Evolutionary conservation across 352 stramenopile species (phyloP).

Genomic region (Globisporangium ultimum): DNA sequence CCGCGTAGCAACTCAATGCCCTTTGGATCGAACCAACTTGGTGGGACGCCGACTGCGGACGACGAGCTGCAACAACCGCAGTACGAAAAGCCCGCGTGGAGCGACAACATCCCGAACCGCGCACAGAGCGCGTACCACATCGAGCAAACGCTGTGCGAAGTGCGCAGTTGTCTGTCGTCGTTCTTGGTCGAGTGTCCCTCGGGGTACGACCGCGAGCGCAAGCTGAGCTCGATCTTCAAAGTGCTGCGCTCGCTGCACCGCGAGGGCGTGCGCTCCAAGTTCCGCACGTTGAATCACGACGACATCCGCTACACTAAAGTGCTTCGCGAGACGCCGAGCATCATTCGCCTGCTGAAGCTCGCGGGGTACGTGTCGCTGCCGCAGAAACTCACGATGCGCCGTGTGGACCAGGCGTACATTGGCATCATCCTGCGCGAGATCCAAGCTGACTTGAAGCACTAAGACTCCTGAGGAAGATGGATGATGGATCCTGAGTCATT

Average conservation of each 20-base stretch:
- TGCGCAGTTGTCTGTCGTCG: constrained; percentile 50
- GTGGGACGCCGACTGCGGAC: constrained; percentile 24
- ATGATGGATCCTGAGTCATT: no score
- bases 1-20: constrained; percentile 62
- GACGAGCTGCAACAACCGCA: constrained; percentile 19
- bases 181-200: constrained; percentile 68
- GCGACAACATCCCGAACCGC: constrained; percentile 46
- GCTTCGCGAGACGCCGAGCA: constrained; percentile 62
- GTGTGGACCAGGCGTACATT: constrained; percentile 66
- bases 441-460: constrained; percentile 18
- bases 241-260: constrained; percentile 62
- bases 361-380: constrained; percentile 71
- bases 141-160: constrained; percentile 40
- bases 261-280: constrained; percentile 63
- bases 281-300: constrained; percentile 60
- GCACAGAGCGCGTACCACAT: constrained; percentile 33
- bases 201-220: constrained; percentile 51
- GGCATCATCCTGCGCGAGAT: constrained; percentile 58
- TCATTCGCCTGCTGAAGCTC: constrained; percentile 75
- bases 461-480: neutral
- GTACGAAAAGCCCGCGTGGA: constrained; percentile 47
- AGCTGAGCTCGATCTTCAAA: constrained; percentile 67
- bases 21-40: constrained; percentile 37
- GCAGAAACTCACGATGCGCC: constrained; percentile 70
- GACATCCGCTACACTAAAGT: constrained; percentile 73